These are phyloP conservation scores for Wickerhamiella dianesei DNA, from an alignment of 805 yeast species.

Conservation along the genomic window DNA sequence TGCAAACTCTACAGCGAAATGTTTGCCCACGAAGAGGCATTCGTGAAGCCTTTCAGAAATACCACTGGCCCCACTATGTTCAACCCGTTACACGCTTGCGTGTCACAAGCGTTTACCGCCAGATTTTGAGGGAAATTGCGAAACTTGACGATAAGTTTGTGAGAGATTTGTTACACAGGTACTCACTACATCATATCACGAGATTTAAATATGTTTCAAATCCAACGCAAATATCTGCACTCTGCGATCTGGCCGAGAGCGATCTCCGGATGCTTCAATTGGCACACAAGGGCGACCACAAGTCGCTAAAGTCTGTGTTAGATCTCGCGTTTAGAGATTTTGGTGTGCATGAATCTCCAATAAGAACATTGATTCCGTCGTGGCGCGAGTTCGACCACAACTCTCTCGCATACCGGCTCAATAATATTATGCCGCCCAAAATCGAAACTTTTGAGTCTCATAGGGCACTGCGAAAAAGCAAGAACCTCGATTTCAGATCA, in stretches of 20 bases:
- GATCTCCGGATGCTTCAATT: conserved; percentile 7
- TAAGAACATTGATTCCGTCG: conserved; percentile 4
- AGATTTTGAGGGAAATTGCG: neutral
- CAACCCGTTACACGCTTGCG: neutral
- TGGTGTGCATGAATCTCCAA: conserved; percentile 13
- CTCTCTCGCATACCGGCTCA: conserved; percentile 10
- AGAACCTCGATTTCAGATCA: conserved; percentile 2
- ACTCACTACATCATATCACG: conserved; percentile 7
- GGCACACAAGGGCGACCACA: conserved; percentile 8
- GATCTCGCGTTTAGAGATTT: conserved; percentile 9
- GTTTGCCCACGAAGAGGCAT: neutral
- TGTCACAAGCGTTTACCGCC: neutral
- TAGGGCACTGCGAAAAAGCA: neutral
- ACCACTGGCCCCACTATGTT: conserved; percentile 4
- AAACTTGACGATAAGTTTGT: conserved; percentile 1
- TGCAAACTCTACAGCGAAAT: neutral
- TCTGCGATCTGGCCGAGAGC: conserved; percentile 8
- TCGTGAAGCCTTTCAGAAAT: neutral
- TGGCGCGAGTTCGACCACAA: conserved; percentile 1
- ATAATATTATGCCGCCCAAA: conserved; percentile 14
- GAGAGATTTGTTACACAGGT: neutral
- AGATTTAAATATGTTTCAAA: conserved; percentile 16
- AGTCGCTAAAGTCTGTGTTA: conserved; percentile 10
- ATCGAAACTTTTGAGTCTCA: conserved; percentile 11
- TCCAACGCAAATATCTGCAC: conserved; percentile 7